Evolutionary conservation across 1,139 yeast species (phyloP).

Genomic region (Pichia sp.): DNA sequence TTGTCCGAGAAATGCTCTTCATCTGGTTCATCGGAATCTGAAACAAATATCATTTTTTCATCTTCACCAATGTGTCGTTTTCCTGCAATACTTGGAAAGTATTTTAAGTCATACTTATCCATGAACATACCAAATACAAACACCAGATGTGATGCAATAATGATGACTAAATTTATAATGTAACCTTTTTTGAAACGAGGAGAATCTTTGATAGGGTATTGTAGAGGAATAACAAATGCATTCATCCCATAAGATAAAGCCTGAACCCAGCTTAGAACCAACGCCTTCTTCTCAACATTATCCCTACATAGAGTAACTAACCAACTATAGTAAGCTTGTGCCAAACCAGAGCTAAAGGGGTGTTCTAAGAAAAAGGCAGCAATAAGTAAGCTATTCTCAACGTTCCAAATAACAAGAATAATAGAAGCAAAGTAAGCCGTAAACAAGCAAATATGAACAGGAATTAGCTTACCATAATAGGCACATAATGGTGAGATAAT

Average conservation of each 20-base stretch:
- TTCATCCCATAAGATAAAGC: slow-evolving; percentile 44
- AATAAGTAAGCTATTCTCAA: slow-evolving; percentile 9
- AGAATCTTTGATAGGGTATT: slow-evolving; percentile 39
- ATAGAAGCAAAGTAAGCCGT: slow-evolving; percentile 12
- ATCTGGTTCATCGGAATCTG: background rate
- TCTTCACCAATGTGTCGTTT: slow-evolving; percentile 7
- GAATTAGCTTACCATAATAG: slow-evolving; percentile 15
- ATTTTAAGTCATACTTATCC: slow-evolving; percentile 17
- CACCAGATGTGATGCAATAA: slow-evolving; percentile 18
- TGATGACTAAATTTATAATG: slow-evolving; percentile 39
- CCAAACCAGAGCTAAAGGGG: slow-evolving; percentile 12
- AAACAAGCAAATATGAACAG: slow-evolving; percentile 7
- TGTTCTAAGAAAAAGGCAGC: slow-evolving; percentile 13
- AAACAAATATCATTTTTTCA: background rate
- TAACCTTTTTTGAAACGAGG: slow-evolving; percentile 45
- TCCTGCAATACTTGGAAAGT: slow-evolving; percentile 15
- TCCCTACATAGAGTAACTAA: slow-evolving; percentile 35
- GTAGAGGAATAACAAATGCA: slow-evolving; percentile 39
- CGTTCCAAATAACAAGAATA: slow-evolving; percentile 14
- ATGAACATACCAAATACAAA: slow-evolving; percentile 11
- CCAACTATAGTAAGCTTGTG: slow-evolving; percentile 44
- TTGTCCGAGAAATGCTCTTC: too few relatives aligned
- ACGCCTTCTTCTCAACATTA: slow-evolving; percentile 43
- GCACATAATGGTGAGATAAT: slow-evolving; percentile 15
- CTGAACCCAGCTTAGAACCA: slow-evolving; percentile 43